A percentile compares a stretch with the other conserved stretches of the same genome.
phyloP scores from a whole-genome alignment of 306 rosid genomes.

The Carpinus fangiana region DNA sequence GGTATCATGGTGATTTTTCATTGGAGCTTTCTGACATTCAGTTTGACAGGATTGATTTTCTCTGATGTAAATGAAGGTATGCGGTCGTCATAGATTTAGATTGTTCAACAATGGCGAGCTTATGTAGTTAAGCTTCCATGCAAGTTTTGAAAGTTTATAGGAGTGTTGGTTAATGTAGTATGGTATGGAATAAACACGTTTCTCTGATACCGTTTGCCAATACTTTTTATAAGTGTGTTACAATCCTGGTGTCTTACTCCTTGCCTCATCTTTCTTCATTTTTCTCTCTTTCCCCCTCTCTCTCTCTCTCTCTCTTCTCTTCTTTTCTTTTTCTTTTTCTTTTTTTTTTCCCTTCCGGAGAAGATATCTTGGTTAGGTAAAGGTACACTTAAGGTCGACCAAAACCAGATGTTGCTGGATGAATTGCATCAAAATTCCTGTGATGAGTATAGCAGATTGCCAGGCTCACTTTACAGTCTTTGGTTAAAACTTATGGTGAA shows the following conservation, averaged over 20 bases:
- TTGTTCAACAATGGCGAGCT: constrained; percentile 54
- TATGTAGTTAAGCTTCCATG: constrained; percentile 33
- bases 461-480: constrained; percentile 51
- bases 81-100: constrained; percentile 50
- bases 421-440: constrained; percentile 57
- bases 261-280: constrained; percentile 32
- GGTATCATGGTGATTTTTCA: constrained; percentile 67
- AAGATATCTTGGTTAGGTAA: constrained; percentile 69
- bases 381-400: constrained; percentile 62
- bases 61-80: constrained; percentile 78
- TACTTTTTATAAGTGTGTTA: constrained; percentile 38
- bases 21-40: constrained; percentile 81
- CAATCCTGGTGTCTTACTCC: constrained; percentile 57
- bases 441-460: constrained; percentile 65
- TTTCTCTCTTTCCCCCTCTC: not conserved
- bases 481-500: constrained; percentile 59
- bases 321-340: not conserved
- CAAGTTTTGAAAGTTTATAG: constrained; percentile 40
- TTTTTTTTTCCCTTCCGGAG: constrained; percentile 30
- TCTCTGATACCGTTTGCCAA: constrained; percentile 34
- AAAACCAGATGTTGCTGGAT: constrained; percentile 81
- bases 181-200: constrained; percentile 34
- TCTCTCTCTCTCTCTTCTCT: not conserved
- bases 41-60: constrained; percentile 75
- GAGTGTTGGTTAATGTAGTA: constrained; percentile 35